A percentile compares a stretch with the other conserved stretches of the same genome.
These are phyloP conservation scores for Ambrosia artemisiifolia DNA, from an alignment of 129 eudicot genomes.

Conservation along the genomic window DNA sequence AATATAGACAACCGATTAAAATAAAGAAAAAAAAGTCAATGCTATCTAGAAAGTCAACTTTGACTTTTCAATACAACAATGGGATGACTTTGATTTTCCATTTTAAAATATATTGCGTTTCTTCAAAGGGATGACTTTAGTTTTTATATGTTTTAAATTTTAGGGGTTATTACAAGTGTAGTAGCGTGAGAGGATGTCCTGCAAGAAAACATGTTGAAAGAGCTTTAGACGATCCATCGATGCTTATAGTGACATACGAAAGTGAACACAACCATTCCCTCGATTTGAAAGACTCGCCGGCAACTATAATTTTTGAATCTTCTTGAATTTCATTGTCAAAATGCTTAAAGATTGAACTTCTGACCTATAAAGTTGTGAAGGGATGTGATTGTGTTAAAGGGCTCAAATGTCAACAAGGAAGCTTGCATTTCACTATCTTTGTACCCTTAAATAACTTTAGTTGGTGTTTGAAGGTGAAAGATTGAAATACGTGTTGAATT, in stretches of 20 bases:
- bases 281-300: conserved; percentile 51
- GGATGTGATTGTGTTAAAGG: conserved; percentile 10
- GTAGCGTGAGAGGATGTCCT: conserved; percentile 90
- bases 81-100: background rate
- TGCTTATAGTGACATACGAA: conserved; percentile 91
- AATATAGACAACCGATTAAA: conserved; percentile 23
- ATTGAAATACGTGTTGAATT: conserved; percentile 19
- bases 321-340: conserved; percentile 34
- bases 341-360: background rate
- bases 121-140: background rate
- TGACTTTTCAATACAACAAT: background rate
- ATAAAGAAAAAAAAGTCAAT: conserved; percentile 21
- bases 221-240: conserved; percentile 83
- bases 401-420: conserved; percentile 37
- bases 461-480: conserved; percentile 25
- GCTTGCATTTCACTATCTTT: conserved; percentile 21
- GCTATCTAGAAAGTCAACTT: conserved; percentile 19
- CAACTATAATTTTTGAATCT: conserved; percentile 79
- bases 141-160: background rate
- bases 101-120: background rate
- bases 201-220: conserved; percentile 95
- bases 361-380: conserved; percentile 25
- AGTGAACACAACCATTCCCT: conserved; percentile 85
- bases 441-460: conserved; percentile 19
- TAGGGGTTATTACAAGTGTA: conserved; percentile 96